Percentiles rank a stretch among this genome's conserved stretches.
Conservation (phyloP, 306 rosid species). For the Trifolium pratense region DNA sequence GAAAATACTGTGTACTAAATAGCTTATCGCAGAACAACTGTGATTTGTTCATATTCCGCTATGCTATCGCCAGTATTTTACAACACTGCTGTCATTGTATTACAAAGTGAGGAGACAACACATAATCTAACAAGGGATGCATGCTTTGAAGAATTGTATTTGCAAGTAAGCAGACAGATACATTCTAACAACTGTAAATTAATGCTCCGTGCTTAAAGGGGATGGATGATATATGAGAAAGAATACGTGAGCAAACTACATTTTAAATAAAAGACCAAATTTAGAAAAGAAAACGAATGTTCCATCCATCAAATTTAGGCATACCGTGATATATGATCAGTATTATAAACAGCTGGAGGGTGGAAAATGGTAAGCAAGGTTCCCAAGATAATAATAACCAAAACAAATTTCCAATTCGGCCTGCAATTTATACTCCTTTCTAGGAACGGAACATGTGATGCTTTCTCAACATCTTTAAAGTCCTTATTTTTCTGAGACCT, state of each 20-base stretch:
- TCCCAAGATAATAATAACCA: conserved; percentile 65
- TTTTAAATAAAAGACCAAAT: conserved; percentile 20
- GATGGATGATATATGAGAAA: conserved; percentile 24
- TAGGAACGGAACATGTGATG: conserved; percentile 43
- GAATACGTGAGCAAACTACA: conserved; percentile 10
- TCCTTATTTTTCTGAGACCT: conserved; percentile 71
- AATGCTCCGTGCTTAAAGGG: conserved; percentile 16
- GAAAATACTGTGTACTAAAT: background rate
- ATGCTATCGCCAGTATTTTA: background rate
- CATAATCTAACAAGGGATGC: conserved; percentile 17
- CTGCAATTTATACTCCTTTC: conserved; percentile 62
- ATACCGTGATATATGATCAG: conserved; percentile 71
- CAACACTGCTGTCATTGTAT: background rate
- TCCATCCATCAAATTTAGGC: conserved; percentile 33
- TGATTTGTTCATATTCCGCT: background rate
- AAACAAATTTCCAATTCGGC: conserved; percentile 68
- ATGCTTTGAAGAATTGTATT: conserved; percentile 12
- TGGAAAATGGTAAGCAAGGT: conserved; percentile 68
- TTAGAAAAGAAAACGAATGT: conserved; percentile 8
- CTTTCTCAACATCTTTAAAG: conserved; percentile 67
- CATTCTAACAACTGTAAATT: conserved; percentile 27
- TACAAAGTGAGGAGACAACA: conserved; percentile 22
- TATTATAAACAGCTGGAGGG: conserved; percentile 69
- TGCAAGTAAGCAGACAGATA: background rate
- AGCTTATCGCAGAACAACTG: background rate